Evolutionary conservation across 257 asterid species (phyloP), one percentile per base, ranked within the genome.

Genomic region (Solanum chilense): DNA sequence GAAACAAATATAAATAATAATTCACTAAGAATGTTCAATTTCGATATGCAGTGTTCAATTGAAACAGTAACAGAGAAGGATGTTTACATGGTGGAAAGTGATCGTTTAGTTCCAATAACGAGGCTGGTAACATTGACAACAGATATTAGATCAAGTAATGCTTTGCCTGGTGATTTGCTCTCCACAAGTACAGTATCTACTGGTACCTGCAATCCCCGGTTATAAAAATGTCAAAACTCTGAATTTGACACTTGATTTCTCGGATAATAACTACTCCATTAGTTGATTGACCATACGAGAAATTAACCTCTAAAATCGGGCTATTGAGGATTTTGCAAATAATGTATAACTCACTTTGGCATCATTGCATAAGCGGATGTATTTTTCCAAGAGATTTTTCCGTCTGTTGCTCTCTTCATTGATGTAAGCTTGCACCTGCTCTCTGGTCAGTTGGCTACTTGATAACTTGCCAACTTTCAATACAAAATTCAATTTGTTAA

Each of bases 181-280:
- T 96, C 98, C 87, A 95, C 91, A 78, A 96, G 93, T 95, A 94
- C 94, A 33, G 98, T 94, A 85, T 94, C 98, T 87, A 92, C 98
- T 33, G 81, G 86, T 64, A 96, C 93, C 98, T 96, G 85, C 45
- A 49, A 0, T 31, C 10, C 37, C 85, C 66, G 16, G 16, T 45
- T 16, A 78, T 27, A 78, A 45, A 16, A 16, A 16, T 27, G 64
- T 44, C 42, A 80, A 78, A 29, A 29, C 29, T 62, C 31, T 11
- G 8, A 62, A 5, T 4, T n/a, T 10, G 70, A 9, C 14, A 0
- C 14, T 60, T 62, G 1, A 62, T 58, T 20, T 58, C 12, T 58
- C 1, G 2, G 66, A 58, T 1, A 20, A 56, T 56, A 18, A 56
- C 64, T 56, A 35, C 7, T 35, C 39, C 39, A 58, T 21, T 58